A percentile compares a stretch with the other conserved stretches of the same genome.
Evolutionary conservation across 768 basidiomycete genomes (phyloP).

Genomic region (Suillus cothurnatus): DNA sequence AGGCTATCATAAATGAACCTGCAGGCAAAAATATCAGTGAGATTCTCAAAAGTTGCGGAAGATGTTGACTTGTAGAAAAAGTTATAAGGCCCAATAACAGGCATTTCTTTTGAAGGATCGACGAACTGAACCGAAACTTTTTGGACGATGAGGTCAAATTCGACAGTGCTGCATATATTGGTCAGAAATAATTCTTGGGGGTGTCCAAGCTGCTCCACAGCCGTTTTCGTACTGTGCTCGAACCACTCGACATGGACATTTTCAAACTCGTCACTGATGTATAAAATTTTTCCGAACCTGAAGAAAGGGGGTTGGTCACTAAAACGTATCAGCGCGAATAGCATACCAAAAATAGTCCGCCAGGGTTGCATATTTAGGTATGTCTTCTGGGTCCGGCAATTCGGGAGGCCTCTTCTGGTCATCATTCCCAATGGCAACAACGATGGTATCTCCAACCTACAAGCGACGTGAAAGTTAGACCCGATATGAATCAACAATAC

Average conservation of each 20-base stretch:
- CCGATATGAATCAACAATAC: neutral
- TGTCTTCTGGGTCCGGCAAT: conserved; percentile 38
- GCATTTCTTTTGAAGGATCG: conserved; percentile 23
- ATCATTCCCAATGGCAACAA: conserved; percentile 47
- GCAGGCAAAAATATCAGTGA: neutral
- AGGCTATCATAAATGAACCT: conserved; percentile 55
- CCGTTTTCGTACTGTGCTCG: conserved; percentile 64
- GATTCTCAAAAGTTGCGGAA: neutral
- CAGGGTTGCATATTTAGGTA: conserved; percentile 43
- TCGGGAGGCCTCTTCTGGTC: conserved; percentile 29
- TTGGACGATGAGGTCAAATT: conserved; percentile 43
- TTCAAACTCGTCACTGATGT: conserved; percentile 45
- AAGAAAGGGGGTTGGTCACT: neutral
- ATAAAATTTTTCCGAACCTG: conserved; percentile 73
- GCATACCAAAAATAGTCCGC: conserved; percentile 67
- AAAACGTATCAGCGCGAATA: neutral
- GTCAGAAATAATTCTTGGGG: conserved; percentile 68
- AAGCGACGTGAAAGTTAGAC: conserved; percentile 8
- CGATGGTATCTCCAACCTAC: conserved; percentile 65
- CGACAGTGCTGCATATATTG: conserved; percentile 50
- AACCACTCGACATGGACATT: conserved; percentile 74
- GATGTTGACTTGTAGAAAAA: conserved; percentile 61
- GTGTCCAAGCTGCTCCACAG: conserved; percentile 61
- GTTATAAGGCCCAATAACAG: conserved; percentile 35
- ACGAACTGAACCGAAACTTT: conserved; percentile 49